phyloP scores from a whole-genome alignment of 208 protist genomes.

The Trypanosoma platydactyli region DNA sequence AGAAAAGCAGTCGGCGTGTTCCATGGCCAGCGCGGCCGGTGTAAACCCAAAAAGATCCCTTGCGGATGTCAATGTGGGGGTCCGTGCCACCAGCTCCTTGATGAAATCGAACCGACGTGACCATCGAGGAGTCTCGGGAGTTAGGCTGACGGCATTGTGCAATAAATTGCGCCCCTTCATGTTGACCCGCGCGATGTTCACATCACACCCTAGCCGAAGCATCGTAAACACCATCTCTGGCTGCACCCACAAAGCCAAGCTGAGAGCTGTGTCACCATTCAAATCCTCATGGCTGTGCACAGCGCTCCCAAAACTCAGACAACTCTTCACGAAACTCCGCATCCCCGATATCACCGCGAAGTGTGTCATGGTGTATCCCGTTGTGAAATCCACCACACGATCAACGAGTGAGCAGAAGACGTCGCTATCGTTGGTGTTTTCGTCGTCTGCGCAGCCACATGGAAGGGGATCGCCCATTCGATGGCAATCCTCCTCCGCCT shows the following conservation, averaged over 20 bases:
- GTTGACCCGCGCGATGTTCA: constrained; percentile 11
- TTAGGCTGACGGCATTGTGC: constrained; percentile 34
- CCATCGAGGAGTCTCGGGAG: constrained; percentile 32
- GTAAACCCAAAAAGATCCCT: constrained; percentile 44
- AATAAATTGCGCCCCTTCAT: constrained; percentile 33
- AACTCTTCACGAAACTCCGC: constrained; percentile 25
- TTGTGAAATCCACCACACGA: constrained; percentile 34
- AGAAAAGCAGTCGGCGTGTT: constrained; percentile 32
- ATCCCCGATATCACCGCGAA: constrained; percentile 33
- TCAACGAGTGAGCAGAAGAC: constrained; percentile 30
- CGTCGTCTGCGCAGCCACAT: neutral
- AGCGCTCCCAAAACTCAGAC: constrained; percentile 33
- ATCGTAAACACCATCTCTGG: constrained; percentile 20
- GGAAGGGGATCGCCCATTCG: no score
- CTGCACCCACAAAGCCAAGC: constrained; percentile 33
- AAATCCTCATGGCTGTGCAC: constrained; percentile 41
- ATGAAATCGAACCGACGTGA: constrained; percentile 33
- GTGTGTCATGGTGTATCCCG: constrained; percentile 48
- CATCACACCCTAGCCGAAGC: constrained; percentile 7
- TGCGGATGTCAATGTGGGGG: constrained; percentile 15
- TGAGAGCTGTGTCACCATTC: constrained; percentile 44
- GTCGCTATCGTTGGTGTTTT: neutral
- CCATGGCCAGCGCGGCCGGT: constrained; percentile 33
- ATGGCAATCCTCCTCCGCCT: no score
- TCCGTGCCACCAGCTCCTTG: constrained; percentile 24